These are phyloP conservation scores for Candida ortonii DNA, from an alignment of 805 yeast species.

Conservation along the genomic window DNA sequence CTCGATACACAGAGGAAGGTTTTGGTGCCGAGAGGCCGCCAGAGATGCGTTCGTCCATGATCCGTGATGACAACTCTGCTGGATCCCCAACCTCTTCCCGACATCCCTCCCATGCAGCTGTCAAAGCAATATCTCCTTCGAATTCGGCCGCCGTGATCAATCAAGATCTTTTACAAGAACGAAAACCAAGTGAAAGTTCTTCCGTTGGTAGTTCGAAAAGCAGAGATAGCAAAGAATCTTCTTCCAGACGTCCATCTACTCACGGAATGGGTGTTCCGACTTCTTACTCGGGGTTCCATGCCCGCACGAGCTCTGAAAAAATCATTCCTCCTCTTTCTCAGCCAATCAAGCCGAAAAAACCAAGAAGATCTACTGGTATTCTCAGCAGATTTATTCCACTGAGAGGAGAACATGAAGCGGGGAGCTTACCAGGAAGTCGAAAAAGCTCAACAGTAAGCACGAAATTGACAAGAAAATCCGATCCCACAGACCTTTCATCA, in stretches of 20 bases:
- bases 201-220: background rate
- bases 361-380: constrained; percentile 23
- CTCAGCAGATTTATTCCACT: constrained; percentile 26
- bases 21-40: constrained; percentile 4
- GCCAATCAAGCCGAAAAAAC: constrained; percentile 22
- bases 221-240: background rate
- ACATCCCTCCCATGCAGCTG: constrained; percentile 14
- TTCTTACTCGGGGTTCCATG: constrained; percentile 32
- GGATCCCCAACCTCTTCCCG: constrained; percentile 24
- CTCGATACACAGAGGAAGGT: constrained; percentile 14
- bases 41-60: too few species aligned
- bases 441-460: constrained; percentile 3
- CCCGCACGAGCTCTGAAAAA: constrained; percentile 14
- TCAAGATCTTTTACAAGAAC: constrained; percentile 3
- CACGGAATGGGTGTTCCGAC: constrained; percentile 16
- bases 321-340: constrained; percentile 16
- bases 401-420: constrained; percentile 28
- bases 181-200: background rate
- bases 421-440: constrained; percentile 3
- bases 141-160: constrained; percentile 6
- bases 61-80: too few species aligned
- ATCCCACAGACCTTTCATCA: constrained; percentile 9
- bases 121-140: constrained; percentile 19
- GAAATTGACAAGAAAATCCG: constrained; percentile 15
- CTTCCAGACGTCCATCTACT: constrained; percentile 9